phyloP scores from a whole-genome alignment of 2,329 filamentous ascomycete genomes.

The Arthrobotrys entomopaga region DNA sequence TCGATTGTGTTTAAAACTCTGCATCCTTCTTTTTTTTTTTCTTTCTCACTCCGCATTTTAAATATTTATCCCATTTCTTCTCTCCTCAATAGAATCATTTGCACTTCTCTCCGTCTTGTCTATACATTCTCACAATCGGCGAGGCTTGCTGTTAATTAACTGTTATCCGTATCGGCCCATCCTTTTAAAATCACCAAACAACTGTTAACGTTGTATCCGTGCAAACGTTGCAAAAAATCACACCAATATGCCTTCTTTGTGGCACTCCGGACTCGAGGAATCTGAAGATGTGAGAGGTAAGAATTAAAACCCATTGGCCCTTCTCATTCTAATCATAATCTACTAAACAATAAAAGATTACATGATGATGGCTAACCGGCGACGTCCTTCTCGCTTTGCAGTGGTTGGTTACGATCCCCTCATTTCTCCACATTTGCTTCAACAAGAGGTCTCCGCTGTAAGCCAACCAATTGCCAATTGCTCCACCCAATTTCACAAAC shows the following conservation, averaged over 20 bases:
- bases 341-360: slow-evolving; percentile 6
- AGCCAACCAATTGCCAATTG: neutral
- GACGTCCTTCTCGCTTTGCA: slow-evolving; percentile 23
- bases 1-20: neutral
- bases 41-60: neutral
- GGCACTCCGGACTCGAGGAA: slow-evolving; percentile 56
- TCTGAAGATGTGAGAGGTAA: slow-evolving; percentile 58
- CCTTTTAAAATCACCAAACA: too few relatives aligned
- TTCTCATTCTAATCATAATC: slow-evolving; percentile 8
- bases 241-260: slow-evolving; percentile 48
- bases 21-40: neutral
- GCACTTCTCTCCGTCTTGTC: too few relatives aligned
- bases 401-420: slow-evolving; percentile 59
- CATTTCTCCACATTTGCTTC: slow-evolving; percentile 58
- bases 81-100: neutral
- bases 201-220: neutral
- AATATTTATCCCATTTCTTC: neutral
- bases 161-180: too few relatives aligned
- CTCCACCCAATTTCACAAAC: neutral
- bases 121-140: too few relatives aligned
- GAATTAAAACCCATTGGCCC: neutral
- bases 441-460: slow-evolving; percentile 58
- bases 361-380: slow-evolving; percentile 10
- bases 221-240: too few relatives aligned
- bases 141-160: too few relatives aligned